Percentiles rank a stretch among this genome's conserved stretches.
Conservation (phyloP, 2,329 filamentous ascomycete species). For the Volutella citrinella region DNA sequence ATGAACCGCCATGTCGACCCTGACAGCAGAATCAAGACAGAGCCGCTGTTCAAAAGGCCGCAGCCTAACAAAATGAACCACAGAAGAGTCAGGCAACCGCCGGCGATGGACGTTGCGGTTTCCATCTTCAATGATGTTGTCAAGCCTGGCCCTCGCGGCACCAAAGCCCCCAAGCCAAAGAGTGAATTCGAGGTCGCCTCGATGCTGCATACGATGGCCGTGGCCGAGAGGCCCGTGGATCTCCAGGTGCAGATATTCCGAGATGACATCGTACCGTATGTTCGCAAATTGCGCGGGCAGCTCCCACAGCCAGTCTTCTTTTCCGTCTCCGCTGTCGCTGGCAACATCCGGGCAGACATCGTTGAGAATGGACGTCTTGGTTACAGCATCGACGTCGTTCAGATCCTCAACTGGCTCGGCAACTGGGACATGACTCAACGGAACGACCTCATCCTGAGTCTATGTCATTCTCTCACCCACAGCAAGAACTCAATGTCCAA, state of each 20-base stretch:
- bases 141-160: conserved; percentile 10
- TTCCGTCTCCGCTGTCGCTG: conserved; percentile 19
- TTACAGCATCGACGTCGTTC: conserved; percentile 23
- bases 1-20: too few species aligned
- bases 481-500: conserved; percentile 10
- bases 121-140: conserved; percentile 37
- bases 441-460: conserved; percentile 30
- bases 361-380: conserved; percentile 12
- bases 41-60: too few species aligned
- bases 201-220: conserved; percentile 25
- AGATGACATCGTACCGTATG: conserved; percentile 28
- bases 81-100: conserved; percentile 3
- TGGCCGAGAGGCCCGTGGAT: conserved; percentile 4
- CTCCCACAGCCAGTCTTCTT: conserved; percentile 28
- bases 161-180: conserved; percentile 5
- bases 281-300: conserved; percentile 23
- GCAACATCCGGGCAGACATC: conserved; percentile 14
- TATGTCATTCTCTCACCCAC: conserved; percentile 26
- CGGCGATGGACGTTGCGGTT: conserved; percentile 22
- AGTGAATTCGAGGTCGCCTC: conserved; percentile 29
- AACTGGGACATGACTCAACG: conserved; percentile 25
- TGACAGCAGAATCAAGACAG: too few species aligned
- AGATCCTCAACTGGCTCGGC: conserved; percentile 23
- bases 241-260: conserved; percentile 25
- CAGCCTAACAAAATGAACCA: conserved; percentile 6